Evolutionary conservation across 2,329 filamentous ascomycete species (phyloP).

Genomic region (Tolypocladium paradoxum): DNA sequence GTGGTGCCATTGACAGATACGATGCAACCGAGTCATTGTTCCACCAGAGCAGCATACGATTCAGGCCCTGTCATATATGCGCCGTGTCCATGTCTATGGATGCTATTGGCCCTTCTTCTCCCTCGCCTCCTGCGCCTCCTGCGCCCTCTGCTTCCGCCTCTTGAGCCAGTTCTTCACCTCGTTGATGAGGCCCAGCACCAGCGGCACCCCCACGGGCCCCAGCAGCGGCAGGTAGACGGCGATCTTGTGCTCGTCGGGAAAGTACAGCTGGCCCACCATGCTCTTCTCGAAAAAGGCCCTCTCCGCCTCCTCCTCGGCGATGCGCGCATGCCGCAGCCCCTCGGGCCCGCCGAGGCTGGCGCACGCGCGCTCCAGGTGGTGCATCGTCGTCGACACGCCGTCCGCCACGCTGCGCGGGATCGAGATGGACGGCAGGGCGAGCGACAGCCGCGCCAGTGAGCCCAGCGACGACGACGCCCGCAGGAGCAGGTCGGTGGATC

Average conservation of each 20-base stretch:
- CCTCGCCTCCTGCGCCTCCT: constrained; percentile 24
- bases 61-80: background rate
- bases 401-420: constrained; percentile 82
- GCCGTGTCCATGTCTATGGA: background rate
- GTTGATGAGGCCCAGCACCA: constrained; percentile 74
- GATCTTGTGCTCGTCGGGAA: constrained; percentile 96
- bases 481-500: constrained; percentile 73
- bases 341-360: constrained; percentile 52
- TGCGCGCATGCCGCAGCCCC: constrained; percentile 69
- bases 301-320: constrained; percentile 82
- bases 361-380: constrained; percentile 69
- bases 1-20: background rate
- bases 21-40: background rate
- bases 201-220: constrained; percentile 80
- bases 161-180: constrained; percentile 58
- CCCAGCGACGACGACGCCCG: constrained; percentile 89
- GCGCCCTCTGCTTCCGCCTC: constrained; percentile 32
- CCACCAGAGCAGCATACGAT: too few relatives aligned
- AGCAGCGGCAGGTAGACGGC: constrained; percentile 89
- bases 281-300: constrained; percentile 96
- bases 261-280: constrained; percentile 98
- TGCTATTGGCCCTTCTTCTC: background rate
- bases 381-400: constrained; percentile 70
- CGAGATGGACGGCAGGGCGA: constrained; percentile 77
- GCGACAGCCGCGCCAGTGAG: constrained; percentile 77